Base-by-base conservation (phyloP, 352 stramenopile genomes). In the Halophytophthora batemanensis region DNA sequence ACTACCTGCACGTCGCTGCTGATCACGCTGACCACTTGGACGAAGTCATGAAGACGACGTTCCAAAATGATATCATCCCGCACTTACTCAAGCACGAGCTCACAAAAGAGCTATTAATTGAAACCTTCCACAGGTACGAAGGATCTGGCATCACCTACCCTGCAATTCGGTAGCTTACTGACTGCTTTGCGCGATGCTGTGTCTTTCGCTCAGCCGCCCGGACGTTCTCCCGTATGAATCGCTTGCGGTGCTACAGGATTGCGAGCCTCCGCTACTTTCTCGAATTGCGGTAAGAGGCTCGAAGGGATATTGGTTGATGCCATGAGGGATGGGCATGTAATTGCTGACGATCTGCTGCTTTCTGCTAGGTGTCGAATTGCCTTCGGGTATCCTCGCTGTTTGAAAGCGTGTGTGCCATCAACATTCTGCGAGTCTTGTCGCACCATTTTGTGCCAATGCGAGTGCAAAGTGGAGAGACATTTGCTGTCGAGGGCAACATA, bases 331-430 rank as follows among this genome's bases (percentile, higher is more conserved):
- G 12, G 22, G n/a, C n/a, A n/a, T n/a, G n/a, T n/a, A n/a, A n/a
- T n/a, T 17, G n/a, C 22, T 56, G 11, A 44, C 25, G 22, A n/a
- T n/a, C n/a, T n/a, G n/a, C 17, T 47, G 15, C 10, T 12, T 23
- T 7, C 0, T 36, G 49, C 8, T 51, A 94, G 83, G 84, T 92
- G 6, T 73, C 81, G 2, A 94, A 88, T 42, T 91, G 81, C 17
- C 60, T 94, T 39, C 81, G 83, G 1, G 77, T 84, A 6, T 92
- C 81, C 0, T 87, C 81, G 6, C 48, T 94, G 3, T 94, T 94
- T 28, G 81, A 89, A 45, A 88, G 80, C 14, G 81, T 92, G 15
- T 89, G 78, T 31, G 80, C 83, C 12, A 87, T 86, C 31, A 80
- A 68, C n/a, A 87, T 95, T 44, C 35, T 94, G 29, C 75, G 78